A percentile compares a stretch with the other conserved stretches of the same genome.
Conservation (phyloP, 2,329 filamentous ascomycete genomes). For the Fusarium falciforme region DNA sequence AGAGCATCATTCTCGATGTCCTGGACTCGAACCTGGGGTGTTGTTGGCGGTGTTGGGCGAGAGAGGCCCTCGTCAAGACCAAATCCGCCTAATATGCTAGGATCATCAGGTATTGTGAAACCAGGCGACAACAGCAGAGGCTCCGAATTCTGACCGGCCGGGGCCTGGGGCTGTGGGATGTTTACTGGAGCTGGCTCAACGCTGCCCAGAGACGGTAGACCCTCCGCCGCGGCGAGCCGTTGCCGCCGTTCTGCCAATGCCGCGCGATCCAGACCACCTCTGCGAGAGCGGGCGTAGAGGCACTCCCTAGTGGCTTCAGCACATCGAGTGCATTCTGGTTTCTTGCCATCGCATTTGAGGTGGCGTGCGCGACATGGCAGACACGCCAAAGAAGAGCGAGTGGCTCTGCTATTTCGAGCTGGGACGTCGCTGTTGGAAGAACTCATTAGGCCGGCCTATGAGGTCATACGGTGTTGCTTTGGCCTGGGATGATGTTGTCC, state of each 20-base stretch:
- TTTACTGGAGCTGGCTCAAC: neutral
- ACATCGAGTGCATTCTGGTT: conserved; percentile 60
- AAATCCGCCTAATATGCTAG: neutral
- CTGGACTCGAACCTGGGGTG: neutral
- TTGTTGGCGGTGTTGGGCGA: neutral
- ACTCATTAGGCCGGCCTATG: neutral
- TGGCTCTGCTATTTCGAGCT: conserved; percentile 3
- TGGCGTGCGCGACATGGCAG: conserved; percentile 63
- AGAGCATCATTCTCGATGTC: conserved; percentile 36
- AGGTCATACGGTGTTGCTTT: neutral
- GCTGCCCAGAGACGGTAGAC: neutral
- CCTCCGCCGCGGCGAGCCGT: conserved; percentile 31
- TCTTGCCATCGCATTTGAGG: conserved; percentile 63
- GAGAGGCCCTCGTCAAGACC: neutral
- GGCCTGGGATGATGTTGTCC: neutral
- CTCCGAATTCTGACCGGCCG: neutral
- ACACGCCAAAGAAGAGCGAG: conserved; percentile 56
- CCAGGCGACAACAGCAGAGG: neutral
- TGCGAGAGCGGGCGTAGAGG: conserved; percentile 62
- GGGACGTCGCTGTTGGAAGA: neutral
- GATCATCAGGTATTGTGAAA: neutral
- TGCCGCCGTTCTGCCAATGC: conserved; percentile 45
- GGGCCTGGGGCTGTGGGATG: neutral
- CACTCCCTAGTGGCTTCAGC: conserved; percentile 56
- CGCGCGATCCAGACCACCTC: conserved; percentile 54